phyloP scores from a whole-genome alignment of 345 rosid species.

The Hirschfeldia incana region DNA sequence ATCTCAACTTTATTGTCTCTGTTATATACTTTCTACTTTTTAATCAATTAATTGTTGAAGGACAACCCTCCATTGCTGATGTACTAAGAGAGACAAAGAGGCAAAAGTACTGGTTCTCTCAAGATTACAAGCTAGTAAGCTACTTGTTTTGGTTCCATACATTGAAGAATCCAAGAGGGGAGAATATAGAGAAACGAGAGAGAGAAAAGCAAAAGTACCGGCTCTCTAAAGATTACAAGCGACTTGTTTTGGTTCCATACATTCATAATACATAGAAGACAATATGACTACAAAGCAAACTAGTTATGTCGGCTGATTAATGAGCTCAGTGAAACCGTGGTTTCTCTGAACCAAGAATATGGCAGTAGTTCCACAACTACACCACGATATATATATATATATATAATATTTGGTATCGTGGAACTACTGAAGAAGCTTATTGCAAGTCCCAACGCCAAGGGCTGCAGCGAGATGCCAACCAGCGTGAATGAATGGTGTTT shows the following conservation, averaged over 20 bases:
- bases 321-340: constrained; percentile 25
- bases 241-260: constrained; percentile 10
- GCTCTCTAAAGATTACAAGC: not conserved
- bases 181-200: too few species aligned
- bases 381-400: not conserved
- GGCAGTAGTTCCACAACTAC: constrained; percentile 31
- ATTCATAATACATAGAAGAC: not conserved
- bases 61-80: too few species aligned
- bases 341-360: constrained; percentile 32
- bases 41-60: too few species aligned
- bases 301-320: constrained; percentile 39
- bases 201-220: not conserved
- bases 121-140: too few species aligned
- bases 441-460: constrained; percentile 82
- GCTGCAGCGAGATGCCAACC: constrained; percentile 99
- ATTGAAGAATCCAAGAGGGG: too few species aligned
- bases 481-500: constrained; percentile 85
- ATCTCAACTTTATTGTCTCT: too few species aligned
- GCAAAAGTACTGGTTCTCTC: too few species aligned
- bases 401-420: not conserved
- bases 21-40: too few species aligned
- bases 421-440: constrained; percentile 82
- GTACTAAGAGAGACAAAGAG: too few species aligned
- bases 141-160: too few species aligned
- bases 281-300: not conserved